Base-by-base conservation (phyloP, 495 filamentous ascomycete species). In the Podospora didyma region DNA sequence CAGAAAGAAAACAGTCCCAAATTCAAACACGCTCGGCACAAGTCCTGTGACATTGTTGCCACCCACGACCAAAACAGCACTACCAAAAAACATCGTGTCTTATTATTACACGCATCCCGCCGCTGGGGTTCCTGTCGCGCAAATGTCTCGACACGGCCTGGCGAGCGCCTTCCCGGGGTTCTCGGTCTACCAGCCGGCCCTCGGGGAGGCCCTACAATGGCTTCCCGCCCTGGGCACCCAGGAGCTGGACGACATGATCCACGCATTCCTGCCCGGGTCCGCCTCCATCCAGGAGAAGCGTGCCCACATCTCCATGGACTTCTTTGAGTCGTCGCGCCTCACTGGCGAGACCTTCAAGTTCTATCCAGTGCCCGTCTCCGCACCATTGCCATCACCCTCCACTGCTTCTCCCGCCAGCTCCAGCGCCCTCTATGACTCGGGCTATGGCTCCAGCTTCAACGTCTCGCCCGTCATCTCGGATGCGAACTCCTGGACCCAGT, bases 191-290 rank as follows among this genome's bases (percentile, higher is more conserved):
- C 77, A 82, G 66, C 70, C 76, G 20, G 62, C 66, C 41, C 65
- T 82, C 56, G 80, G 80, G 23, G 73, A 72, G 28, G 54, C 76
- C 48, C 65, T 83, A 54, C 75, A 80, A 58, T 83, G 80, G 69
- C 68, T 79, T 44, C 80, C 80, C 46, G 73, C 75, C 26, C 67
- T 83, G 53, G 79, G 79, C 49, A 77, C 79, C 42, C 64, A 69
- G 53, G 76, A 82, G 62, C 70, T 82, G 42, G 79, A 83, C 52
- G 70, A 75, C 35, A 67, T 82, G 72, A 74, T 83, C 58, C 62
- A 80, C 61, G 69, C 72, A 46, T 78, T 80, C 53, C 64, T 83
- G 44, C 66, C 74, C 19, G 80, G 80, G 20, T 54, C 73, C 48
- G 72, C 70, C 47, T 69, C 79, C 44, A 77, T 79, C 62, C 60